These are phyloP conservation scores for Excoecaria cochinchinensis DNA, from an alignment of 345 rosid genomes.

Conservation along the genomic window DNA sequence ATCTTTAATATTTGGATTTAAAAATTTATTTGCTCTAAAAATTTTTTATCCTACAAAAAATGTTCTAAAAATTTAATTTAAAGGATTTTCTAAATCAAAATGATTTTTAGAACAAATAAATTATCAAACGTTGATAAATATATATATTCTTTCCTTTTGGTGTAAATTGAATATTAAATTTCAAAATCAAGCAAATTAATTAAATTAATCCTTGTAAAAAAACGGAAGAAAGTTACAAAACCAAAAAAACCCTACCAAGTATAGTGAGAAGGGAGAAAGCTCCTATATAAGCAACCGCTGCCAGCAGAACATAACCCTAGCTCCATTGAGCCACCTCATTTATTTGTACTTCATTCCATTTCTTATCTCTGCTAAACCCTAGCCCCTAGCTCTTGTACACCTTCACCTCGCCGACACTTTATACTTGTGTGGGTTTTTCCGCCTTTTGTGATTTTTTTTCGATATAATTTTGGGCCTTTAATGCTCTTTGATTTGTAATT, in stretches of 20 bases:
- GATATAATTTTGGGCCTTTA: background rate
- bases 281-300: conserved; percentile 11
- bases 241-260: background rate
- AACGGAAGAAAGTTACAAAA: background rate
- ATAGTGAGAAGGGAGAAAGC: background rate
- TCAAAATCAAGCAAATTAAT: too few species aligned
- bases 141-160: too few species aligned
- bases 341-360: too few species aligned
- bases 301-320: conserved; percentile 15
- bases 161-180: too few species aligned
- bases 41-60: too few species aligned
- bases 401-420: background rate
- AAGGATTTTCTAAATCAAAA: too few species aligned
- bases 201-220: too few species aligned
- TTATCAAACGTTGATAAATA: too few species aligned
- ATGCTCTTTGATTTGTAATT: background rate
- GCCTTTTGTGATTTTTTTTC: background rate
- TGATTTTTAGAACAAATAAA: too few species aligned
- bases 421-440: background rate
- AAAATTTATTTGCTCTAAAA: too few species aligned
- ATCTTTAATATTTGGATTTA: too few species aligned
- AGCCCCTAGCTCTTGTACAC: background rate
- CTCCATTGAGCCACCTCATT: conserved; percentile 15
- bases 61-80: too few species aligned
- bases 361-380: conserved; percentile 5